phyloP scores from a whole-genome alignment of 2,329 filamentous ascomycete species.

The Fusarium scirpi region DNA sequence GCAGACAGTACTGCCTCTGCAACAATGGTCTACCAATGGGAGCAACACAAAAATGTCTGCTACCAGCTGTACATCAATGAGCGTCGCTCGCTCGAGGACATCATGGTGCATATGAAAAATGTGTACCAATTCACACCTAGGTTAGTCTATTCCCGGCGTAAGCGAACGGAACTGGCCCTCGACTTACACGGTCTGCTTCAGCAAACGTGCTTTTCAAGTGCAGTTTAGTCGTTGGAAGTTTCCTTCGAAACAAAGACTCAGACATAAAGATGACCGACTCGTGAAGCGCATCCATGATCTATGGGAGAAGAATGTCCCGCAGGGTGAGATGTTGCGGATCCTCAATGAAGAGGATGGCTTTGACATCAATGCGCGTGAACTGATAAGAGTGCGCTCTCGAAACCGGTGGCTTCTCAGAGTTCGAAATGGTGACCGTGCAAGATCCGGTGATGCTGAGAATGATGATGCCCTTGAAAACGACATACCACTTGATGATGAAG shows the following conservation, averaged over 20 bases:
- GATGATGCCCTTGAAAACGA: constrained; percentile 26
- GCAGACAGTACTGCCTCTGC: constrained; percentile 25
- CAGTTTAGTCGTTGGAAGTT: constrained; percentile 86
- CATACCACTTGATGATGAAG: constrained; percentile 9
- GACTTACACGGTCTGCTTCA: constrained; percentile 50
- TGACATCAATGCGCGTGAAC: constrained; percentile 76
- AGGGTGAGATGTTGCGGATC: constrained; percentile 78
- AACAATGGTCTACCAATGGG: constrained; percentile 63
- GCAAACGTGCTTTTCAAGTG: constrained; percentile 80
- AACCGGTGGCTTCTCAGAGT: constrained; percentile 76
- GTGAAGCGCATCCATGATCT: constrained; percentile 78
- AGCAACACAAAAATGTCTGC: constrained; percentile 57
- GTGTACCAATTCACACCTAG: constrained; percentile 77
- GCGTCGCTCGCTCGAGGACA: constrained; percentile 77
- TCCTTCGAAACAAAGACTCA: constrained; percentile 77
- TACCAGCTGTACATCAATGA: constrained; percentile 80
- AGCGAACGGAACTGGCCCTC: neutral
- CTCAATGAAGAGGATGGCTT: constrained; percentile 78
- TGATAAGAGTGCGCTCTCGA: constrained; percentile 76
- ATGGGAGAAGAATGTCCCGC: constrained; percentile 79
- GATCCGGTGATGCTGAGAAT: constrained; percentile 32
- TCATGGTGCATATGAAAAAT: constrained; percentile 77
- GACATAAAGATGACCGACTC: constrained; percentile 75
- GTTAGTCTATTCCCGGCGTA: constrained; percentile 21
- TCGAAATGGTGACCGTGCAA: constrained; percentile 67